Percentiles rank a stretch among this genome's conserved stretches.
These are phyloP conservation scores for Oryza meyeriana DNA, from an alignment of 176 grass and related monocot genomes.

Conservation along the genomic window DNA sequence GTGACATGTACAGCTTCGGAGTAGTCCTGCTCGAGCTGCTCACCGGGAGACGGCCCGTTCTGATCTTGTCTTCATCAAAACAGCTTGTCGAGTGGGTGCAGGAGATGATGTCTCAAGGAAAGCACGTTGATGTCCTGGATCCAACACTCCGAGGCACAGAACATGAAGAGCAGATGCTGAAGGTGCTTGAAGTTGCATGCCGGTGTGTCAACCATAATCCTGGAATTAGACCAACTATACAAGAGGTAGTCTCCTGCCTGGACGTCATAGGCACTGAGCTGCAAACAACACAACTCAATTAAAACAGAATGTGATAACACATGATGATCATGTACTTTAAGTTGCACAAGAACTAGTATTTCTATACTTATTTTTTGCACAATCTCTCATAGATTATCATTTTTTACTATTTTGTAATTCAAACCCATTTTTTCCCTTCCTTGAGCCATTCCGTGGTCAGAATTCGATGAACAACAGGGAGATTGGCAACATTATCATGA, in stretches of 20 bases:
- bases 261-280: conserved; percentile 24
- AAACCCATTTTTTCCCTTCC: neutral
- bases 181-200: conserved; percentile 57
- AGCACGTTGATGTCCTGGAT: conserved; percentile 50
- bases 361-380: neutral
- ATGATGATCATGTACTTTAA: neutral
- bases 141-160: conserved; percentile 28
- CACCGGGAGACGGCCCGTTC: conserved; percentile 57
- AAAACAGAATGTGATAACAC: neutral
- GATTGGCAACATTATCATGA: neutral
- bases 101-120: conserved; percentile 43
- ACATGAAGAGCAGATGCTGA: conserved; percentile 58
- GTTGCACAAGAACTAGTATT: neutral
- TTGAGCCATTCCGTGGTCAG: neutral
- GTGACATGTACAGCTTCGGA: conserved; percentile 81
- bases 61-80: conserved; percentile 31
- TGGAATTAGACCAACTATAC: conserved; percentile 44
- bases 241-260: conserved; percentile 44
- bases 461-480: neutral
- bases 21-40: conserved; percentile 79
- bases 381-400: neutral
- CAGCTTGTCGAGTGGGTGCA: conserved; percentile 56
- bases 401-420: neutral
- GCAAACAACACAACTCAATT: neutral
- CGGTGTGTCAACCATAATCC: conserved; percentile 46